These are phyloP conservation scores for Coniochaeta hoffmannii DNA, from an alignment of 2,329 filamentous ascomycete genomes.

Conservation along the genomic window DNA sequence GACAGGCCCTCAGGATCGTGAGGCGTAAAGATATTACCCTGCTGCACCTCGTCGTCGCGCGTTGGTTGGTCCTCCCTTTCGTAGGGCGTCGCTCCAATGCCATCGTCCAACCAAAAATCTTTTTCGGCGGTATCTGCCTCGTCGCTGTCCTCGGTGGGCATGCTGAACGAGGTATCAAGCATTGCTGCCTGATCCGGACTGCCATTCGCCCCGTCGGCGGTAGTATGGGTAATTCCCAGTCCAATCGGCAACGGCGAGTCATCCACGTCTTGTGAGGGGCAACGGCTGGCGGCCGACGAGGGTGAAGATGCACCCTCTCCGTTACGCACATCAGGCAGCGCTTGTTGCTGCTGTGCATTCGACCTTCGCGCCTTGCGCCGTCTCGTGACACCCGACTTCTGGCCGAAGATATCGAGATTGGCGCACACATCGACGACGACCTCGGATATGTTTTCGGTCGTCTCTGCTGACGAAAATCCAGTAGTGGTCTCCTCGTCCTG, in stretches of 20 bases:
- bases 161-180: background rate
- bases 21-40: slow-evolving; percentile 4
- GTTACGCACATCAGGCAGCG: background rate
- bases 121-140: background rate
- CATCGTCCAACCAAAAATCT: background rate
- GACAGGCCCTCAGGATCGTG: slow-evolving; percentile 15
- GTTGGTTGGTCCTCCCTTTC: background rate
- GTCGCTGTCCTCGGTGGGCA: background rate
- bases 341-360: background rate
- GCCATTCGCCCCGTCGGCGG: background rate
- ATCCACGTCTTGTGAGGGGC: background rate
- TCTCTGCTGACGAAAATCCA: background rate
- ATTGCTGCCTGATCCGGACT: slow-evolving; percentile 11
- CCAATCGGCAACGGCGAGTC: background rate
- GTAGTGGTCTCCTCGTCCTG: background rate
- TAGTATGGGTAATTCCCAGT: slow-evolving; percentile 2
- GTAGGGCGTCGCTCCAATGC: background rate
- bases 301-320: background rate
- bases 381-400: background rate
- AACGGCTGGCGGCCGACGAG: background rate
- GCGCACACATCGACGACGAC: slow-evolving; percentile 22
- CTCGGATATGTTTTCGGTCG: background rate
- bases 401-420: slow-evolving; percentile 24
- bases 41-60: background rate
- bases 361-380: background rate